Percentiles rank a stretch among this genome's conserved stretches.
Evolutionary conservation across 345 rosid species (phyloP).

Genomic region (Euphorbia tirucalli): DNA sequence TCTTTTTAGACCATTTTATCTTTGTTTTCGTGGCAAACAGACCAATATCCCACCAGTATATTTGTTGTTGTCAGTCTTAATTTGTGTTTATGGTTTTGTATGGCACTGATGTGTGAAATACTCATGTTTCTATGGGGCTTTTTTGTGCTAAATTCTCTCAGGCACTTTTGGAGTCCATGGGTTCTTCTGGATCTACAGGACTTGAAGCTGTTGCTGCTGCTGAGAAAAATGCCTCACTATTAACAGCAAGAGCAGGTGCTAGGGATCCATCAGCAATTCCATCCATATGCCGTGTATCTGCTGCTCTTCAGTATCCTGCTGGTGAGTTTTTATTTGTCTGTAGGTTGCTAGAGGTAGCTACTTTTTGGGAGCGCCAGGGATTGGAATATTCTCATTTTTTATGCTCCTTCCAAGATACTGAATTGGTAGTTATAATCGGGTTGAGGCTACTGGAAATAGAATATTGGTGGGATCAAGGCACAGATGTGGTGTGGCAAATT

Average conservation of each 20-base stretch:
- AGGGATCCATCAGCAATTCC: slow-evolving; percentile 99
- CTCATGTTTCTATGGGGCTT: neutral
- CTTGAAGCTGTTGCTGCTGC: slow-evolving; percentile 84
- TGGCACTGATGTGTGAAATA: neutral
- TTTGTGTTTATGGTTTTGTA: slow-evolving; percentile 5
- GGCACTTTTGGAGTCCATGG: slow-evolving; percentile 92
- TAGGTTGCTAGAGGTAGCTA: slow-evolving; percentile 6
- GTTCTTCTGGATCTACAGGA: slow-evolving; percentile 85
- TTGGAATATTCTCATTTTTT: neutral
- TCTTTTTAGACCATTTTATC: neutral
- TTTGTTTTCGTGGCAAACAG: neutral
- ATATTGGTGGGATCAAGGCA: neutral
- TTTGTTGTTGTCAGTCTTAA: neutral
- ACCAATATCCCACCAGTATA: neutral
- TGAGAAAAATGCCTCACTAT: slow-evolving; percentile 86
- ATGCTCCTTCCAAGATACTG: slow-evolving; percentile 1
- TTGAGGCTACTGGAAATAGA: neutral
- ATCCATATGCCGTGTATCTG: slow-evolving; percentile 91
- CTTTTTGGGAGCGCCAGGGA: neutral
- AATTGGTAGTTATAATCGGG: neutral
- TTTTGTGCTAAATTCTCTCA: slow-evolving; percentile 34
- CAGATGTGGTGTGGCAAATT: neutral
- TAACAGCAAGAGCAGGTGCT: slow-evolving; percentile 98
- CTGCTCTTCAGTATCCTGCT: slow-evolving; percentile 92
- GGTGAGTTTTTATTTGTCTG: slow-evolving; percentile 46